Conservation (phyloP, 2,329 filamentous ascomycete species). For the Claviceps cyperi region DNA sequence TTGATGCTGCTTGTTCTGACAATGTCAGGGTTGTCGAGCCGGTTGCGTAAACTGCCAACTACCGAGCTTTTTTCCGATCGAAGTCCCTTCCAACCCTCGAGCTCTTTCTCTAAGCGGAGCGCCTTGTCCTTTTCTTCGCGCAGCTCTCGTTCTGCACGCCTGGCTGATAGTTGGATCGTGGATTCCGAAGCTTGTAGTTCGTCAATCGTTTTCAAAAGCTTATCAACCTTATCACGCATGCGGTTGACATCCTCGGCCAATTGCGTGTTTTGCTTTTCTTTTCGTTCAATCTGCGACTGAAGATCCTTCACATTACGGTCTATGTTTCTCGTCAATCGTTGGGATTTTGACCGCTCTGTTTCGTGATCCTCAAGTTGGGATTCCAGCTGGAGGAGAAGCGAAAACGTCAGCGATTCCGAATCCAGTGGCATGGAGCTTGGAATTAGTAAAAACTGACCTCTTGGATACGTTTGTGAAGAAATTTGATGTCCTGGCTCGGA, state of each 20-base stretch:
- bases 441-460: slow-evolving; percentile 50
- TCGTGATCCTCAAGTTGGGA: slow-evolving; percentile 74
- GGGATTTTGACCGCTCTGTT: slow-evolving; percentile 61
- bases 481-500: slow-evolving; percentile 87
- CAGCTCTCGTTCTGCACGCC: slow-evolving; percentile 79
- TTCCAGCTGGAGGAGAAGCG: slow-evolving; percentile 51
- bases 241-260: slow-evolving; percentile 72
- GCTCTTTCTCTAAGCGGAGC: slow-evolving; percentile 69
- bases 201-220: slow-evolving; percentile 80
- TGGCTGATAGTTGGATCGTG: slow-evolving; percentile 61
- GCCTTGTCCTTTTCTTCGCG: slow-evolving; percentile 76
- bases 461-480: slow-evolving; percentile 85
- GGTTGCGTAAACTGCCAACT: slow-evolving; percentile 27
- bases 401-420: slow-evolving; percentile 14
- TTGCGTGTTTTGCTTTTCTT: slow-evolving; percentile 73
- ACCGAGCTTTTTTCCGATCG: slow-evolving; percentile 44
- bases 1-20: slow-evolving; percentile 52
- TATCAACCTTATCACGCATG: slow-evolving; percentile 80
- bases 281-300: slow-evolving; percentile 80
- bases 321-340: slow-evolving; percentile 78
- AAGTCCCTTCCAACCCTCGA: slow-evolving; percentile 72
- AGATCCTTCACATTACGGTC: slow-evolving; percentile 91
- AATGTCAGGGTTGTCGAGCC: slow-evolving; percentile 32
- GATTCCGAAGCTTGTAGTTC: slow-evolving; percentile 85
- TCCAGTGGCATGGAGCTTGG: background rate